phyloP scores from a whole-genome alignment of 1,139 yeast genomes.

The Suhomyces chickasaworum region DNA sequence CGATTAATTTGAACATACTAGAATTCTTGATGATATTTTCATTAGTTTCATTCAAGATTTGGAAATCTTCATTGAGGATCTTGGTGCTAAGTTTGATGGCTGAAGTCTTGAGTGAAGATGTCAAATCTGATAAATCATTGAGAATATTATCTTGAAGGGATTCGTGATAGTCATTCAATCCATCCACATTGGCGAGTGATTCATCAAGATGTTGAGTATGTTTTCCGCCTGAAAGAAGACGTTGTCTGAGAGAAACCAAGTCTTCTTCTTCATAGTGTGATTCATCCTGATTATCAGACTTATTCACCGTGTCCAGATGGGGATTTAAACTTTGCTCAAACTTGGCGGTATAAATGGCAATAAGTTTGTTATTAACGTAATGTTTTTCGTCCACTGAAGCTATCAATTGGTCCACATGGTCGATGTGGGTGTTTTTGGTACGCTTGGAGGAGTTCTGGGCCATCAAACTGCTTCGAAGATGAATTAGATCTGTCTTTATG shows the following conservation, averaged over 20 bases:
- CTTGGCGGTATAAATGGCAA: slow-evolving; percentile 16
- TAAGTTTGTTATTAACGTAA: slow-evolving; percentile 24
- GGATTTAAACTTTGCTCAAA: slow-evolving; percentile 9
- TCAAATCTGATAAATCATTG: slow-evolving; percentile 40
- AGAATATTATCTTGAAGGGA: slow-evolving; percentile 46
- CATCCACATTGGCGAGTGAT: slow-evolving; percentile 14
- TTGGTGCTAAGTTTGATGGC: slow-evolving; percentile 40
- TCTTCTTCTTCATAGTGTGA: slow-evolving; percentile 20
- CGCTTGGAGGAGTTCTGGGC: slow-evolving; percentile 14
- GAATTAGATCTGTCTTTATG: slow-evolving; percentile 17
- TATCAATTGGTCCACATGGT: slow-evolving; percentile 18
- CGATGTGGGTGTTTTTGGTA: slow-evolving; percentile 14
- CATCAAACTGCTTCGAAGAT: slow-evolving; percentile 6
- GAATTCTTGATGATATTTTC: slow-evolving; percentile 42
- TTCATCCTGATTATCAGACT: slow-evolving; percentile 5
- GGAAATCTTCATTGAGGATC: slow-evolving; percentile 38
- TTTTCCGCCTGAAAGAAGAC: slow-evolving; percentile 32
- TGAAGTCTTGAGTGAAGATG: slow-evolving; percentile 37
- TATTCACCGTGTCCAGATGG: slow-evolving; percentile 3
- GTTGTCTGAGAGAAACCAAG: slow-evolving; percentile 26
- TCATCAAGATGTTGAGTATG: slow-evolving; percentile 19
- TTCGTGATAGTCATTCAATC: slow-evolving; percentile 42
- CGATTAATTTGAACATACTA: slow-evolving; percentile 39
- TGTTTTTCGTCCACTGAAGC: slow-evolving; percentile 27
- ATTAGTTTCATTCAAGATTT: slow-evolving; percentile 37